Evolutionary conservation across 2,329 filamentous ascomycete species (phyloP), one percentile per base, ranked within the genome.

Genomic region (Periconia digitata): DNA sequence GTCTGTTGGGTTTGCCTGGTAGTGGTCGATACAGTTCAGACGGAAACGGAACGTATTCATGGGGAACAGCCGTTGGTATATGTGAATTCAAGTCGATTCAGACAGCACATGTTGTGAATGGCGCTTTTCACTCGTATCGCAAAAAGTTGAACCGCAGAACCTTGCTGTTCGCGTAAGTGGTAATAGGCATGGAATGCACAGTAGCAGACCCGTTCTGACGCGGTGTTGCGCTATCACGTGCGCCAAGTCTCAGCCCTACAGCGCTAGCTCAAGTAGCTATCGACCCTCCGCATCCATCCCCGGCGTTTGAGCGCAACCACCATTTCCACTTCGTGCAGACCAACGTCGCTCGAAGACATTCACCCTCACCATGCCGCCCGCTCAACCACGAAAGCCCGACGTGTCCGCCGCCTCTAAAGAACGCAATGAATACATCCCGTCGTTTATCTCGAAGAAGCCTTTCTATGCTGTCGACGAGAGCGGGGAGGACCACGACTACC

Each of bases 401-500:
- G 74, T 78, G 44, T 77, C 80, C 61, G 62, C 77, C 64, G 54
- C 81, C 15, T 83, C 80, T 46, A 95, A 95, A 71, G 91, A 95
- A 72, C 90, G 94, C 73, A 99, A 99, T 80, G 75, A 96, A 72
- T 99, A 99, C 79, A 99, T 99, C 65, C 94, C 94, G 6, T 85
- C 89, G 45, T 99, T 96, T 80, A 99, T 99, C 76, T 92, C 91
- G 62, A 96, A 96, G 72, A 92, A 95, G 60, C 94, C 94, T 4
- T 99, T 99, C 75, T 99, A 97, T 73, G 85, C 95, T 63, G 85
- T 89, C 61, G 89, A 91, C 67, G 86, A 86, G 57, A 84, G 86
- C 51, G 71, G 72, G 35, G 81, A 87, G 52, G 66, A 82, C 83
- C 60, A 59, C 68, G 92, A 97, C 66, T 99, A 97, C 70, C 89